phyloP scores from a whole-genome alignment of 345 rosid genomes.

The Nephelium lappaceum region DNA sequence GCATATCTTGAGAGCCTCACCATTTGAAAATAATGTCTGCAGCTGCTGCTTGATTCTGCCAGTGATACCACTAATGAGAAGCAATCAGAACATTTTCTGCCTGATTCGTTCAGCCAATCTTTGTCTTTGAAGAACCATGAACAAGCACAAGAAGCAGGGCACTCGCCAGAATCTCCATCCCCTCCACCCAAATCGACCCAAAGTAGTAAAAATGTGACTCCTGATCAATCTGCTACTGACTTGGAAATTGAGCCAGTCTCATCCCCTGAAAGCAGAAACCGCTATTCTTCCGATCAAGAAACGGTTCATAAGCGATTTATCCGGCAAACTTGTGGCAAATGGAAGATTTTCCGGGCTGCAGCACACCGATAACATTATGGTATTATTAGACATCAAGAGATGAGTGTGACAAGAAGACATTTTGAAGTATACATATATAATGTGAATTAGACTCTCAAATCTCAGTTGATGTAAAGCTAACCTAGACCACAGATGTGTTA shows the following conservation, averaged over 20 bases:
- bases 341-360: conserved; percentile 6
- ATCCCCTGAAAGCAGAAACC: neutral
- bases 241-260: neutral
- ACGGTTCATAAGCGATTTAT: neutral
- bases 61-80: neutral
- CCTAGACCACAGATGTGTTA: too few species aligned
- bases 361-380: neutral
- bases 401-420: too few species aligned
- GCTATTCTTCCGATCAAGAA: neutral
- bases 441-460: too few species aligned
- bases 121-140: neutral
- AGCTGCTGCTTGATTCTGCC: neutral
- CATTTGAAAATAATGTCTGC: too few species aligned
- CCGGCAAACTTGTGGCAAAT: neutral
- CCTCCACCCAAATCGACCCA: neutral
- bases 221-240: neutral
- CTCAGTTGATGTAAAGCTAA: too few species aligned
- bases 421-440: too few species aligned
- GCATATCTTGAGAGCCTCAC: too few species aligned
- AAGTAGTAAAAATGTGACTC: neutral
- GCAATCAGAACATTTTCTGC: neutral
- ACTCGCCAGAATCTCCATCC: neutral
- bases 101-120: neutral
- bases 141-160: neutral
- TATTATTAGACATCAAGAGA: neutral